Conservation (phyloP, 805 yeast genomes). For the Lachancea mirantina region DNA sequence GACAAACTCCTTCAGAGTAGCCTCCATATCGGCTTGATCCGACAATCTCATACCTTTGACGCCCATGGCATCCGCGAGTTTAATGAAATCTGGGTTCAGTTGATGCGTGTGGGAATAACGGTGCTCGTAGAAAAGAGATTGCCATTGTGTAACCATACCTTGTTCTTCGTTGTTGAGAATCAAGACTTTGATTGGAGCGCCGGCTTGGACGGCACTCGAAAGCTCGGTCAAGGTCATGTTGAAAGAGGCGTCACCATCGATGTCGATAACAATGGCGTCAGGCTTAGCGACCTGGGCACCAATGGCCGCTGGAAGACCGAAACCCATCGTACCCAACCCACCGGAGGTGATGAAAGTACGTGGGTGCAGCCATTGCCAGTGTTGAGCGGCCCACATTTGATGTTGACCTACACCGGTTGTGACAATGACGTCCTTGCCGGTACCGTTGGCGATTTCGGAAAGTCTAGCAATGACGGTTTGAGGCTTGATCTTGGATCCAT, state of each 20-base stretch:
- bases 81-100: slow-evolving; percentile 86
- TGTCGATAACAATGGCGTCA: slow-evolving; percentile 89
- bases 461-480: slow-evolving; percentile 83
- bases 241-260: slow-evolving; percentile 99
- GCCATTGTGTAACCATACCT: slow-evolving; percentile 99
- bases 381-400: slow-evolving; percentile 99
- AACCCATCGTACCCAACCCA: slow-evolving; percentile 99
- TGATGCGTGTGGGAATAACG: slow-evolving; percentile 98
- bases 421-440: slow-evolving; percentile 67
- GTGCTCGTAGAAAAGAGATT: slow-evolving; percentile 91
- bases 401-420: slow-evolving; percentile 99
- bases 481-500: slow-evolving; percentile 78
- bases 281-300: slow-evolving; percentile 98
- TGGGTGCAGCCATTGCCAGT: slow-evolving; percentile 89
- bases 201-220: slow-evolving; percentile 89
- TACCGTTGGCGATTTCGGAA: slow-evolving; percentile 54
- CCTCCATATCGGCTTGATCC: slow-evolving; percentile 57
- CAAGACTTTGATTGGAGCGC: slow-evolving; percentile 81
- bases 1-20: slow-evolving; percentile 59
- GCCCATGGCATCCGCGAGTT: slow-evolving; percentile 92
- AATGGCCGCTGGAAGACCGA: slow-evolving; percentile 93
- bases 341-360: slow-evolving; percentile 96
- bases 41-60: slow-evolving; percentile 70
- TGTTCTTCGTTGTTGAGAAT: slow-evolving; percentile 96
- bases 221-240: slow-evolving; percentile 94